phyloP scores from a whole-genome alignment of 352 stramenopile species.

The Phytophthora citrophthora region DNA sequence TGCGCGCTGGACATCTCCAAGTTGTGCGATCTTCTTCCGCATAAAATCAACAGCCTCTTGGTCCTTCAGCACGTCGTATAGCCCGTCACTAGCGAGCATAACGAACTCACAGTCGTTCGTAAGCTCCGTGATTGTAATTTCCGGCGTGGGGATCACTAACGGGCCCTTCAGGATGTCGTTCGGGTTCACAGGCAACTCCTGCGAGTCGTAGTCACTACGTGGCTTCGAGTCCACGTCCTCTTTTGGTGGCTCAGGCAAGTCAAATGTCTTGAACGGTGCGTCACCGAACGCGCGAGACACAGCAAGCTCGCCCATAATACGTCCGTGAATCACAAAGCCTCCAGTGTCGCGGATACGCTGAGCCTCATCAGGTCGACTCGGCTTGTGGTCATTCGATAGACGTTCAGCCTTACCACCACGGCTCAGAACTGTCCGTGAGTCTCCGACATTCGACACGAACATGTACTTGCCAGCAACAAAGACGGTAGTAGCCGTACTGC shows the following conservation, averaged over 20 bases:
- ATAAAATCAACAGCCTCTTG: conserved; percentile 85
- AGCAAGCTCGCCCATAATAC: conserved; percentile 94
- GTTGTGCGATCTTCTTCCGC: conserved; percentile 67
- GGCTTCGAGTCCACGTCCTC: conserved; percentile 52
- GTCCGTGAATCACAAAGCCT: conserved; percentile 88
- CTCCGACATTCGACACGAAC: conserved; percentile 97
- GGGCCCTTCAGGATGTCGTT: conserved; percentile 88
- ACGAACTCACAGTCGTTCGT: conserved; percentile 84
- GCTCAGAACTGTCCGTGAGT: conserved; percentile 95
- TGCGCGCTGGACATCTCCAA: conserved; percentile 78
- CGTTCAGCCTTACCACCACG: conserved; percentile 86
- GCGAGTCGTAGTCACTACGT: conserved; percentile 75
- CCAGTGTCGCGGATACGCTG: conserved; percentile 95
- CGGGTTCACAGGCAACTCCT: conserved; percentile 81
- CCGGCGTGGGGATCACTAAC: conserved; percentile 79
- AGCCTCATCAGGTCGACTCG: conserved; percentile 92
- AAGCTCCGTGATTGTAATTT: conserved; percentile 76
- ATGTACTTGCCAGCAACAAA: conserved; percentile 92
- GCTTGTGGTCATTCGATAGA: conserved; percentile 98
- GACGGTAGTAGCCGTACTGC: conserved; percentile 95
- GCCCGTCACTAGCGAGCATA: conserved; percentile 76
- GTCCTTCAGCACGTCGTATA: conserved; percentile 88
- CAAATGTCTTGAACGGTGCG: conserved; percentile 96
- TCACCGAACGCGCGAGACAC: conserved; percentile 90
- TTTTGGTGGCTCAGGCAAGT: conserved; percentile 55